Evolutionary conservation across 768 basidiomycete genomes (phyloP), one percentile per base, ranked within the genome.

Genomic region (Trametes maxima): DNA sequence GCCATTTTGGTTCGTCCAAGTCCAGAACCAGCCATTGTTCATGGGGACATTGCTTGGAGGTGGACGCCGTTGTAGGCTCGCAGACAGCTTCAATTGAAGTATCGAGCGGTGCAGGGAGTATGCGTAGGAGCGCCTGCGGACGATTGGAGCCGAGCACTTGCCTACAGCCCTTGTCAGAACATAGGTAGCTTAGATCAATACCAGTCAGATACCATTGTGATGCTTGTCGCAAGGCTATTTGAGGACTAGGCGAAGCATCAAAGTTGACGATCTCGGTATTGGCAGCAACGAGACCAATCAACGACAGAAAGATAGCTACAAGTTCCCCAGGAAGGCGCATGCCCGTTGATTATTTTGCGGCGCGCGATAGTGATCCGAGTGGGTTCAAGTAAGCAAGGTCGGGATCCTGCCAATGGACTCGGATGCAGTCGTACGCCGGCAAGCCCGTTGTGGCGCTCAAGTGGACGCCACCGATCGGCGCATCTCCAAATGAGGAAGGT

Each of bases 211-310:
- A 65, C 67, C 77, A 70, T 36, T 77, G 50, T 14, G 58, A 37
- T 1, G 65, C 52, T 73, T 75, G 75, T 36, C 69, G 68, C 44
- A 60, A 68, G 19, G 25, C 59, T 43, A 69, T 48, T 35, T 70
- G 68, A 17, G 63, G 53, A 6, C 63, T 66, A 43, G 70, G 71
- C 16, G 72, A 66, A 47, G 77, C 73, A 24, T 68, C 70, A 68
- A 88, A 85, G 70, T 84, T 85, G 70, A 85, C 72, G 66, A 89
- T 87, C 74, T 89, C 86, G 37, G 87, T 89, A 71, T 89, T 87
- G 21, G 80, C 85, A 13, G 36, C 21, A 37, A 57, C 68, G 14
- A 19, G 22, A 2, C 16, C 49, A 7, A 17, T 22, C 14, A 54
- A 36, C 16, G 35, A 33, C 0, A 61, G 25, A 13, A 54, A n/a